phyloP scores from a whole-genome alignment of 225 moss, liverwort and hornwort species.

The Pseudoscleropodium purum region DNA sequence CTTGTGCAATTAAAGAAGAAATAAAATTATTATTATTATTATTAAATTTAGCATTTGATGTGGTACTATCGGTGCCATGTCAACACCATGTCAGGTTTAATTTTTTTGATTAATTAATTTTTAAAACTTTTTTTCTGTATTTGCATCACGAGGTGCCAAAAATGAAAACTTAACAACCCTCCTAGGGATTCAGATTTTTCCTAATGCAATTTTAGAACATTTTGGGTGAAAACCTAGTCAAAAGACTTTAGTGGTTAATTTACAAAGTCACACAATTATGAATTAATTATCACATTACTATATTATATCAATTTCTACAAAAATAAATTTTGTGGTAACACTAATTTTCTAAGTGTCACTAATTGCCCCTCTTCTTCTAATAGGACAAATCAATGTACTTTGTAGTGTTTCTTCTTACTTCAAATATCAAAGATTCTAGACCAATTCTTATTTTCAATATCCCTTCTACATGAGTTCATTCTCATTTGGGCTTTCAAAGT shows the following conservation, averaged over 20 bases:
- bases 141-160: no score
- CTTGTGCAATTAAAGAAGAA: no score
- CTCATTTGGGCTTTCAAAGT: not conserved
- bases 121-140: no score
- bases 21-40: no score
- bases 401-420: not conserved
- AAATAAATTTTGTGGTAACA: not conserved
- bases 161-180: no score
- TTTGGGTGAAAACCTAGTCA: no score
- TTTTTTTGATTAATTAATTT: no score
- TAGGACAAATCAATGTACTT: not conserved
- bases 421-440: not conserved
- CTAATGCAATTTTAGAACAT: no score
- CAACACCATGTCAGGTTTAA: no score
- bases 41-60: no score
- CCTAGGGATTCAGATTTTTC: no score
- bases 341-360: not conserved
- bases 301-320: not conserved
- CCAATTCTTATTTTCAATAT: not conserved
- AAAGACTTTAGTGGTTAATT: not conserved
- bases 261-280: not conserved
- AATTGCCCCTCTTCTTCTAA: accelerated
- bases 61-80: no score
- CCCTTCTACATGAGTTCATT: not conserved
- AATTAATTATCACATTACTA: not conserved